Evolutionary conservation across 78 protist species (phyloP), one percentile per base, ranked within the genome.

Genomic region (Dictyostelium capitatum): DNA sequence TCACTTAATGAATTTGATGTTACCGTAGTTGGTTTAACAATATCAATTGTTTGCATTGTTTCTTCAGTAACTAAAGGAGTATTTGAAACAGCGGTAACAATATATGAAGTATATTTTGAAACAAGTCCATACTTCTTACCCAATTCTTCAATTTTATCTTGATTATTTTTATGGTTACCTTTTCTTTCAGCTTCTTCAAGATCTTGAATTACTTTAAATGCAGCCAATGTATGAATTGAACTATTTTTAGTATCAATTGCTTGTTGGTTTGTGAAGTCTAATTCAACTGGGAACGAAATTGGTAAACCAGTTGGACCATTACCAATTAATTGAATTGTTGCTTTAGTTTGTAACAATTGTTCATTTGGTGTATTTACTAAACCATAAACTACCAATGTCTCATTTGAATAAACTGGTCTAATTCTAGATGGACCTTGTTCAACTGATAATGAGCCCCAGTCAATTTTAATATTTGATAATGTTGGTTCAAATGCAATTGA

Each of bases 401-500:
- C 92, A n/a, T 23, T 25, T 23, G 23, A 41, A 23, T 19, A 85
- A 3, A 85, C 9, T 47, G 92, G 92, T 6, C 92, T 30, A 75
- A 85, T 85, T 19, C 17, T 32, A 11, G 25, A 4, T 51, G 92
- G 92, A 9, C 77, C 67, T 62, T 85, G 92, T 20, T 25, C 41
- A 12, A 74, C 70, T 64, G 3, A 8, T 5, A 72, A 30, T 4
- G 19, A 46, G 11, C 41, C 47, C 92, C 92, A 85, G 51, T 75
- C 83, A 5, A 85, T 41, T n/a, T 23, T 62, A 30, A 85, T 75
- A 30, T 85, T 85, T 11, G 79, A 43, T 28, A 91, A n/a, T 28
- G 79, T 62, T 32, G 95, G 95, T 28, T 91, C 78, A 19, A 91
- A 37, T 46, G 95, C 89, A n/a, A 75, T 75, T 8, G 32, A 41